These are phyloP conservation scores for Magnaporthiopsis incrustans DNA, from an alignment of 2,329 filamentous ascomycete genomes.

Conservation along the genomic window DNA sequence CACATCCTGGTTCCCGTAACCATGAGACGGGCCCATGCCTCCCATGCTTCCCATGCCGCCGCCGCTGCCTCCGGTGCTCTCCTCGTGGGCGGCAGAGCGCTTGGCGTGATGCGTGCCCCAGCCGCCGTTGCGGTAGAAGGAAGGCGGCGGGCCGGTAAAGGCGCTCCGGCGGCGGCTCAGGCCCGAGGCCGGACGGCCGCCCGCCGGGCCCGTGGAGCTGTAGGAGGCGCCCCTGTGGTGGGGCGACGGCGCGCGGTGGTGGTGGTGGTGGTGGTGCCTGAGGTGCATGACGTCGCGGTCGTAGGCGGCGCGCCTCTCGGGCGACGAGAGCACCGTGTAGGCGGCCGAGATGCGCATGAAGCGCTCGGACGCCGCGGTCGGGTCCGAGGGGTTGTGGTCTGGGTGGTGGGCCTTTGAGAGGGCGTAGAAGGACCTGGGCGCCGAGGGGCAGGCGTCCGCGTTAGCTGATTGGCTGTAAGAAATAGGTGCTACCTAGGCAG, in stretches of 20 bases:
- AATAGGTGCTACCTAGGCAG: too few species aligned
- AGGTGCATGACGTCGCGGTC: slow-evolving; percentile 58
- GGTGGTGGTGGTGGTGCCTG: slow-evolving; percentile 24
- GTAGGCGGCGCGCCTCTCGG: slow-evolving; percentile 69
- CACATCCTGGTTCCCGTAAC: slow-evolving; percentile 39
- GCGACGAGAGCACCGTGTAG: slow-evolving; percentile 66
- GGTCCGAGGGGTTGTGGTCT: slow-evolving; percentile 76
- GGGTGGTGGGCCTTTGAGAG: slow-evolving; percentile 91
- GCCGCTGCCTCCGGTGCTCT: slow-evolving; percentile 23
- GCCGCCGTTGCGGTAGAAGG: slow-evolving; percentile 75
- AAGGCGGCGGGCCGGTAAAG: slow-evolving; percentile 81
- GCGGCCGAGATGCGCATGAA: slow-evolving; percentile 82
- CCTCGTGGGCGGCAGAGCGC: slow-evolving; percentile 43
- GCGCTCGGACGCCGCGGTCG: slow-evolving; percentile 61
- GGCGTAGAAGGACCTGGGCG: slow-evolving; percentile 65
- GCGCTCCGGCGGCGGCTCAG: slow-evolving; percentile 66
- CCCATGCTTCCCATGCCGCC: slow-evolving; percentile 15
- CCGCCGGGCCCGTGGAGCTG: slow-evolving; percentile 54
- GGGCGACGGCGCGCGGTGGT: slow-evolving; percentile 16
- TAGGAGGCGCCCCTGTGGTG: slow-evolving; percentile 36
- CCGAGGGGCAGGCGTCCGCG: too few species aligned
- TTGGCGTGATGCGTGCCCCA: slow-evolving; percentile 62
- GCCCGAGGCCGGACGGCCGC: slow-evolving; percentile 71
- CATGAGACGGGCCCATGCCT: slow-evolving; percentile 54
- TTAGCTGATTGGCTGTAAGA: neutral